phyloP scores from a whole-genome alignment of 1,139 yeast genomes.

The Yamadazyma mexicana region DNA sequence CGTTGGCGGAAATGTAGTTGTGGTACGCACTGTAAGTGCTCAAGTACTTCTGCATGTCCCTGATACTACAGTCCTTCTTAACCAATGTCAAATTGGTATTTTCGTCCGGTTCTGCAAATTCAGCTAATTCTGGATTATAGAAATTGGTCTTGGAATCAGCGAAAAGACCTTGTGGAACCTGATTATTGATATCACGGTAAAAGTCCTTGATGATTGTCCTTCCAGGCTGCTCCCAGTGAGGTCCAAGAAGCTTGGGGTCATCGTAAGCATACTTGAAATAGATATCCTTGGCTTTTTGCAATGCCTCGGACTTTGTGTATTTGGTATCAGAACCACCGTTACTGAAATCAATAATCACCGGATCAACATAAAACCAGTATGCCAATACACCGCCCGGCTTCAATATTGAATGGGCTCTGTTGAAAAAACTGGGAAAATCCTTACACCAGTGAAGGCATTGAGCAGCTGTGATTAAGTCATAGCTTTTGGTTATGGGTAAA shows the following conservation, averaged over 20 bases:
- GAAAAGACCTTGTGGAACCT: slow-evolving; percentile 32
- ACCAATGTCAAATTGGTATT: slow-evolving; percentile 24
- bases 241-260: slow-evolving; percentile 37
- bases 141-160: slow-evolving; percentile 26
- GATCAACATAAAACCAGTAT: slow-evolving; percentile 47
- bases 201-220: slow-evolving; percentile 30
- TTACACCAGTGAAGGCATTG: slow-evolving; percentile 50
- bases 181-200: slow-evolving; percentile 28
- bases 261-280: slow-evolving; percentile 38
- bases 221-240: slow-evolving; percentile 50
- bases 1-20: slow-evolving; percentile 29
- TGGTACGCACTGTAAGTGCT: slow-evolving; percentile 42
- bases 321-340: slow-evolving; percentile 11
- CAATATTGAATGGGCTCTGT: slow-evolving; percentile 27
- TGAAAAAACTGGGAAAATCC: slow-evolving; percentile 35
- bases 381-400: slow-evolving; percentile 41
- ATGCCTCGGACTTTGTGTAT: slow-evolving; percentile 16
- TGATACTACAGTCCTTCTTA: slow-evolving; percentile 21
- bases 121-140: slow-evolving; percentile 23
- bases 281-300: slow-evolving; percentile 24
- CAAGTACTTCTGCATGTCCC: slow-evolving; percentile 30
- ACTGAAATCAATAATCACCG: slow-evolving; percentile 30
- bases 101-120: slow-evolving; percentile 17
- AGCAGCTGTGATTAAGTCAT: slow-evolving; percentile 45
- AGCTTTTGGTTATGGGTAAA: slow-evolving; percentile 21